phyloP scores from a whole-genome alignment of 148 eudicot species.

The Dianthus caryophyllus region DNA sequence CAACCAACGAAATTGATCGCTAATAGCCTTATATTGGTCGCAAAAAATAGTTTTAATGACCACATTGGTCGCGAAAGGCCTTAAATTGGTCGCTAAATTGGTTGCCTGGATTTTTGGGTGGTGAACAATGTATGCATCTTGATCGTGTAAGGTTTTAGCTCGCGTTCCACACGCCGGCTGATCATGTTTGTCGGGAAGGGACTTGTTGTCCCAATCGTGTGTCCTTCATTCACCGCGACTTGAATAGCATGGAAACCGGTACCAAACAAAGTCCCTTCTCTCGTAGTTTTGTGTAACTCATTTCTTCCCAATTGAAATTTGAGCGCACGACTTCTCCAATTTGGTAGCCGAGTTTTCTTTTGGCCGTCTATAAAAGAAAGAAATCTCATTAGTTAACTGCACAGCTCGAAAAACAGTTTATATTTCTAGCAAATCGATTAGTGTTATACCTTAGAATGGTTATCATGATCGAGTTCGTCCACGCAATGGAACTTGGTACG shows the following conservation, averaged over 20 bases:
- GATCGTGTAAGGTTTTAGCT: no score
- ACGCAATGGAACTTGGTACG: neutral
- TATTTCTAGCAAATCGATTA: neutral
- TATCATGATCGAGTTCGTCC: neutral
- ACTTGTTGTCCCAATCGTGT: neutral
- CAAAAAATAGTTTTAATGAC: no score
- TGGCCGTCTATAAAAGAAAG: conserved; percentile 13
- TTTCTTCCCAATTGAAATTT: conserved; percentile 13
- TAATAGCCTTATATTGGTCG: no score
- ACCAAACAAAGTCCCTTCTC: conserved; percentile 27
- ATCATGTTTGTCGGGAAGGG: neutral
- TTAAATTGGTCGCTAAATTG: no score
- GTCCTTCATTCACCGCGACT: neutral
- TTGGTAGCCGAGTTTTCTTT: neutral
- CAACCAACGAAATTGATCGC: no score
- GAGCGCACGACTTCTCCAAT: conserved; percentile 17
- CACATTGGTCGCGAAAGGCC: no score
- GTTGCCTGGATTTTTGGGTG: no score
- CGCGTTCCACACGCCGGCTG: no score
- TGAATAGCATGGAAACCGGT: conserved; percentile 26
- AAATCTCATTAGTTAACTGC: neutral
- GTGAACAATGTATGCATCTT: no score
- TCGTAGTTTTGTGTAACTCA: conserved; percentile 8
- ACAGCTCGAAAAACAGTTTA: no score
- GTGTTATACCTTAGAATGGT: conserved; percentile 18